Percentiles rank a stretch among this genome's conserved stretches.
phyloP scores from a whole-genome alignment of 2,329 filamentous ascomycete genomes.

The Fusarium sp. region DNA sequence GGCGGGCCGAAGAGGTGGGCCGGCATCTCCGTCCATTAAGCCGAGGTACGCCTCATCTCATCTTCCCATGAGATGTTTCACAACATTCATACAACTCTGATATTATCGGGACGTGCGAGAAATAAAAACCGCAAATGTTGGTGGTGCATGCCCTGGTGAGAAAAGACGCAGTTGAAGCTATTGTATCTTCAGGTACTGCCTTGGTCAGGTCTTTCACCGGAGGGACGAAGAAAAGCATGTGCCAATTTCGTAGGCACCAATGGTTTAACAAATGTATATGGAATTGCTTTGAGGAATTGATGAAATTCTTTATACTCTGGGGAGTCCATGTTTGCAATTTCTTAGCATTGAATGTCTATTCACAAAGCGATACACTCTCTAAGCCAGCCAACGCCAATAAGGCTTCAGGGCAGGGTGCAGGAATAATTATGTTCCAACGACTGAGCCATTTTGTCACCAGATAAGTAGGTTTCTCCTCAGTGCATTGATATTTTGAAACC shows the following conservation, averaged over 20 bases:
- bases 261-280: neutral
- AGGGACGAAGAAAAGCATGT: neutral
- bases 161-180: neutral
- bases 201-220: neutral
- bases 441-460: too few relatives aligned
- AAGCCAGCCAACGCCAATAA: neutral
- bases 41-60: slow-evolving; percentile 30
- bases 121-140: neutral
- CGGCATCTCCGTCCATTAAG: slow-evolving; percentile 13
- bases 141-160: neutral
- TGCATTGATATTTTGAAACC: neutral
- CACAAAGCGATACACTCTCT: neutral
- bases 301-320: neutral
- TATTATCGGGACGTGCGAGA: neutral
- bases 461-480: neutral
- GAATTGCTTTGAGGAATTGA: neutral
- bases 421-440: neutral
- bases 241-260: neutral
- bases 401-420: neutral
- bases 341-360: neutral
- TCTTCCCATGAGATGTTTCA: neutral
- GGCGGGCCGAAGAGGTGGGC: slow-evolving; percentile 27
- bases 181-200: neutral
- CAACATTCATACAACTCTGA: neutral
- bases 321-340: neutral